These are phyloP conservation scores for Phytopythium chamaehyphon DNA, from an alignment of 352 stramenopile genomes.

Conservation along the genomic window DNA sequence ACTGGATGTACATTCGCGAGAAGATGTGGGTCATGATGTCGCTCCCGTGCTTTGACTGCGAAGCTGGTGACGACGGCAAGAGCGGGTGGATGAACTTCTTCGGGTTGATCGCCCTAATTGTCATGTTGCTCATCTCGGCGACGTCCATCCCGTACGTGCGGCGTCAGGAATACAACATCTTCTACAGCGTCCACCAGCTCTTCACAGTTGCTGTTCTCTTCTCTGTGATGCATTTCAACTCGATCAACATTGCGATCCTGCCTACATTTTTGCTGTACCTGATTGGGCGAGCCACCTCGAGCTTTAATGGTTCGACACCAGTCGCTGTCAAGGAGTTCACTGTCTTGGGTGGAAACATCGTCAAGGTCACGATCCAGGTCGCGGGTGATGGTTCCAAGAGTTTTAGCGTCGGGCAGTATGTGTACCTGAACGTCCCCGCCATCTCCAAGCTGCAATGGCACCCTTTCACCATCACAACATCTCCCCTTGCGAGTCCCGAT, in stretches of 20 bases:
- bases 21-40: constrained; percentile 12
- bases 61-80: constrained; percentile 8
- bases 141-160: constrained; percentile 29
- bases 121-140: constrained; percentile 34
- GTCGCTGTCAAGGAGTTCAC: constrained; percentile 18
- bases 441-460: constrained; percentile 27
- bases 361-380: constrained; percentile 15
- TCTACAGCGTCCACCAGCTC: constrained; percentile 25
- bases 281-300: constrained; percentile 12
- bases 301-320: constrained; percentile 12
- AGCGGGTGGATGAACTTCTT: constrained; percentile 20
- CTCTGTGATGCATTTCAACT: constrained; percentile 10
- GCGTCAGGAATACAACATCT: constrained; percentile 20
- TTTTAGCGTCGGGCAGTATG: constrained; percentile 12
- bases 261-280: constrained; percentile 10
- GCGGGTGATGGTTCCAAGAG: not conserved
- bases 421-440: constrained; percentile 15
- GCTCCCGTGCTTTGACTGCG: constrained; percentile 31
- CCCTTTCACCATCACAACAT: constrained; percentile 18
- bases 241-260: constrained; percentile 11
- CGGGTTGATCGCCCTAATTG: constrained; percentile 15
- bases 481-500: constrained; percentile 1
- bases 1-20: constrained; percentile 13
- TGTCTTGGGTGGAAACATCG: constrained; percentile 10
- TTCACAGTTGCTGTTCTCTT: constrained; percentile 20